phyloP scores from a whole-genome alignment of 2,329 filamentous ascomycete genomes.

The Sphaerulina vaccinii region DNA sequence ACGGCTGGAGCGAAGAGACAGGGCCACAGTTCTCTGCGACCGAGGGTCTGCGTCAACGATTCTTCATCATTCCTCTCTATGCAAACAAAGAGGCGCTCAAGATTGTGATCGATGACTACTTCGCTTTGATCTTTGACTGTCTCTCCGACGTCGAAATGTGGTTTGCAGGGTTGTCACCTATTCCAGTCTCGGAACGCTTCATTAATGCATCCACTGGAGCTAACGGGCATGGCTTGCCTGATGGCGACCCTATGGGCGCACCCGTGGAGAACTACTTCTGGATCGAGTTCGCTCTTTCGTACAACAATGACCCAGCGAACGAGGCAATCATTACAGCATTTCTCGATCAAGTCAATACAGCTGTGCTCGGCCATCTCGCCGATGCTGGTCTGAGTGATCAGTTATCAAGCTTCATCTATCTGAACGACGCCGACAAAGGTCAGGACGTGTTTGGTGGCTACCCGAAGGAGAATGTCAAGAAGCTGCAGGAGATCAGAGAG shows the following conservation, averaged over 20 bases:
- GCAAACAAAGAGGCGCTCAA: background rate
- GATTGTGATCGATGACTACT: background rate
- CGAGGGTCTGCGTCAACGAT: background rate
- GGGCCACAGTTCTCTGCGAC: background rate
- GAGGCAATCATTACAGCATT: background rate
- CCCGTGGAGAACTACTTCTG: conserved; percentile 3
- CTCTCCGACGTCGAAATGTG: conserved; percentile 1
- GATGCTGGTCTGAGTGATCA: background rate
- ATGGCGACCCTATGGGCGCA: conserved; percentile 5
- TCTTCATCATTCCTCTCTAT: conserved; percentile 2
- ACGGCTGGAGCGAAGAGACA: conserved; percentile 6
- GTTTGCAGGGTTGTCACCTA: background rate
- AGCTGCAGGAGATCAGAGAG: conserved; percentile 2
- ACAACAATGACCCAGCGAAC: background rate
- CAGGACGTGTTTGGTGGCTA: conserved; percentile 6
- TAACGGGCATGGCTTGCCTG: conserved; percentile 1
- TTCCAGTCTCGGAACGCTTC: conserved; percentile 2
- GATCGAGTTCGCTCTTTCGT: conserved; percentile 1
- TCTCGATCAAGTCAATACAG: background rate
- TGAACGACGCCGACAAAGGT: conserved; percentile 7
- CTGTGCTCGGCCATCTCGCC: background rate
- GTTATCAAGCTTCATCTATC: conserved; percentile 1
- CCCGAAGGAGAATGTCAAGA: conserved; percentile 7
- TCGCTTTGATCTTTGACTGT: background rate
- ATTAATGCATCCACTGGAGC: background rate